Conservation (phyloP, 345 rosid genomes). For the Melaleuca quinquenervia region DNA sequence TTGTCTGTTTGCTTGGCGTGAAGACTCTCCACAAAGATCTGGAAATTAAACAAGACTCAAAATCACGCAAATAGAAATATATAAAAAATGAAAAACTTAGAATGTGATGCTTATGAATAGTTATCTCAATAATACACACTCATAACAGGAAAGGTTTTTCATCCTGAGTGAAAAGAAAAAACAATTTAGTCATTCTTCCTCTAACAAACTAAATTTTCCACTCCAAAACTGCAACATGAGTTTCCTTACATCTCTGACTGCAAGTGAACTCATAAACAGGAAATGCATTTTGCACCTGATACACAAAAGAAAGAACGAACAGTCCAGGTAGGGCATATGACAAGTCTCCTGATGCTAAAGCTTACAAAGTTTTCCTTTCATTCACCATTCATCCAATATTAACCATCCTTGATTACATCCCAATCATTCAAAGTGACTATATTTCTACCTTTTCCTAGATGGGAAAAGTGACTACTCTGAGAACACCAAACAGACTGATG, state of each 20-base stretch:
- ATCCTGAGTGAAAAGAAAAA: background rate
- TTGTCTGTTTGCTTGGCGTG: slow-evolving; percentile 59
- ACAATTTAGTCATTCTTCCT: background rate
- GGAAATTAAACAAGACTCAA: slow-evolving; percentile 8
- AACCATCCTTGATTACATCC: background rate
- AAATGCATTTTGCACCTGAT: background rate
- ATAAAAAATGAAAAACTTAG: background rate
- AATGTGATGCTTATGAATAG: background rate
- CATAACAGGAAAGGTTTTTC: background rate
- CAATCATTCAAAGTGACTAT: background rate
- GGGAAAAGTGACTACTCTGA: background rate
- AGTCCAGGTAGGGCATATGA: background rate
- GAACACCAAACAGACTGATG: background rate
- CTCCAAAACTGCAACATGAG: background rate
- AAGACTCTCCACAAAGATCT: slow-evolving; percentile 61
- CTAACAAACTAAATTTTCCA: background rate
- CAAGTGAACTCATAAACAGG: background rate
- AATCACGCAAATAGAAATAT: background rate
- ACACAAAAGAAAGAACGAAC: background rate
- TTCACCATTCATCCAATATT: background rate
- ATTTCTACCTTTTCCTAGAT: background rate
- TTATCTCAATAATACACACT: background rate
- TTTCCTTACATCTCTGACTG: background rate
- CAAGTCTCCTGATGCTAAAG: background rate
- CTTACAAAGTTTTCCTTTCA: background rate